Base-by-base conservation (phyloP, 192 early-diverging fungal genomes). In the Entomortierella chlamydospora region DNA sequence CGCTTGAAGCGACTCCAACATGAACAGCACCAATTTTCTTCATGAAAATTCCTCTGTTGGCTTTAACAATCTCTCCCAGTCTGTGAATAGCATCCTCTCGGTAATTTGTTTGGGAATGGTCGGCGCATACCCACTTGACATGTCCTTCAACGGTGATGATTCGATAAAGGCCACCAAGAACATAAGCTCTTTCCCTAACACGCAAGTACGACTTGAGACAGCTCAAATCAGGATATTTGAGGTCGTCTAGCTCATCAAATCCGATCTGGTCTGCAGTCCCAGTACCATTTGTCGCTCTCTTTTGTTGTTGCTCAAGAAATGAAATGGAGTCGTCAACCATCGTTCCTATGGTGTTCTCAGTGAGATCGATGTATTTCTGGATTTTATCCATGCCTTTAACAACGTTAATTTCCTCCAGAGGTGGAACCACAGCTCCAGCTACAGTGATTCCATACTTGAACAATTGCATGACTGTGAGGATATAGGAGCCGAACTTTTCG, bases 101-200 rank as follows among this genome's bases (percentile, higher is more conserved):
- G 20, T 64, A 72, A 31, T 31, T 72, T 39, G 30, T 52, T 0
- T 61, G 43, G 61, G 33, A 72, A n/a, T 72, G 70, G 26, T 62
- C 54, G 2, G 43, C 42, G 29, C 70, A 63, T 0, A 72, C 70
- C 70, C 70, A 72, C 33, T 72, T 72, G 12, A 72, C 70, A 58
- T 72, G 60, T 1, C 70, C 70, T n/a, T 64, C 17, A 0, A 11
- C 5, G 2, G 70, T 72, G 2, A 72, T 42, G 0, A 30, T 72
- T 18, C 60, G 0, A 7, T 62, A 72, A 1, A 63, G 53, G 53
- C 64, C 64, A 0, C 70, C 70, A 15, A 72, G 47, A 0, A 26
- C 23, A 9, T 31, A 20, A 2, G 25, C 55, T 23, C 56, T 10
- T 13, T 64, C 70, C 0, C 15, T 34, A 12, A 37, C 34, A 6